phyloP scores from a whole-genome alignment of 306 rosid genomes.

The Lathyrus aphaca region DNA sequence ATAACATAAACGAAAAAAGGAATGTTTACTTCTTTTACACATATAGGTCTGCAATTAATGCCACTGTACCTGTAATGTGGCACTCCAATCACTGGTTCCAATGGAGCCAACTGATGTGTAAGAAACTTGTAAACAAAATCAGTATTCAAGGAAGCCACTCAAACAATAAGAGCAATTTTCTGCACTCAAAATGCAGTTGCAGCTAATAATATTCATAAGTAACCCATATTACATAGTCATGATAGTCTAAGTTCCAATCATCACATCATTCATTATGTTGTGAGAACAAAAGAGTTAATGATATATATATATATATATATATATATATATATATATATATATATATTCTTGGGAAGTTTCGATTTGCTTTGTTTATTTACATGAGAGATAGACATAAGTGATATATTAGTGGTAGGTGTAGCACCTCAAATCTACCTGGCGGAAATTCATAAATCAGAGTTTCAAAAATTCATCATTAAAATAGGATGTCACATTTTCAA shows the following conservation, averaged over 20 bases:
- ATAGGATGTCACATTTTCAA: too few species aligned
- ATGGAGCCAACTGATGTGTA: slow-evolving; percentile 64
- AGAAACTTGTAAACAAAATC: slow-evolving; percentile 82
- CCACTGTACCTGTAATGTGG: slow-evolving; percentile 63
- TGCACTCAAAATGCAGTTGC: slow-evolving; percentile 40
- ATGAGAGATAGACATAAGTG: too few species aligned
- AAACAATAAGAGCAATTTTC: slow-evolving; percentile 73
- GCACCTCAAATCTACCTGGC: too few species aligned
- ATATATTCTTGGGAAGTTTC: too few species aligned
- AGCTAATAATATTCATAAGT: slow-evolving; percentile 24
- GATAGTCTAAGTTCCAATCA: slow-evolving; percentile 5
- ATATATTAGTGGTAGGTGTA: too few species aligned
- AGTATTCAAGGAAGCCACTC: slow-evolving; percentile 84
- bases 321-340: too few species aligned
- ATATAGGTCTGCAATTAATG: slow-evolving; percentile 13
- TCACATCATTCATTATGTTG: slow-evolving; percentile 9
- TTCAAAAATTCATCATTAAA: too few species aligned
- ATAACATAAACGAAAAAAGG: background rate
- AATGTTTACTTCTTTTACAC: slow-evolving; percentile 5
- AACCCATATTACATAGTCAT: slow-evolving; percentile 1
- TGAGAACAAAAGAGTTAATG: background rate
- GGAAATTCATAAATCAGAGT: too few species aligned
- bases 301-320: too few species aligned
- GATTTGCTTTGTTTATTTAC: too few species aligned
- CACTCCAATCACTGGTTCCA: slow-evolving; percentile 79